Evolutionary conservation across 1,284 basidiomycete genomes (phyloP), one percentile per base, ranked within the genome.

Genomic region (Earliella scabrosa): DNA sequence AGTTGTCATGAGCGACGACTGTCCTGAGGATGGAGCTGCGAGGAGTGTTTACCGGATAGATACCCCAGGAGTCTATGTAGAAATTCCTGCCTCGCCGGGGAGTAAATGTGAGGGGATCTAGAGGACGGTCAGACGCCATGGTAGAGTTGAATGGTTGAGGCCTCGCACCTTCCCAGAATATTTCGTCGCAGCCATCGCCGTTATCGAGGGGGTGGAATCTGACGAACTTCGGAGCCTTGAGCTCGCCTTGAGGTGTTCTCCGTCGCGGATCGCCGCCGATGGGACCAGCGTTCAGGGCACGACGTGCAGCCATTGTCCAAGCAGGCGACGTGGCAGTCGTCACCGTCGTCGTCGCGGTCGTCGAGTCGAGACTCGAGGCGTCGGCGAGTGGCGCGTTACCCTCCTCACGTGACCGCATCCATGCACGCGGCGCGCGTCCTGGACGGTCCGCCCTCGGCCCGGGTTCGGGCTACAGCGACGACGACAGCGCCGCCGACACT

Each of bases 221-320:
- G 20, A 62, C 57, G 36, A 54, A 59, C 36, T 57, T 48, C 2
- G 60, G 54, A 13, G 48, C 38, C 21, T 52, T 54, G 21, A 54
- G 49, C 24, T 38, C 41, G 13, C 34, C 54, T 24, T 16, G 21
- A 20, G 49, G 54, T 7, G 54, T 56, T 8, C 9, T 32, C 3
- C 54, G 48, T 13, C 46, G 40, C 16, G 40, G 46, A 16, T 54
- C 53, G 27, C 18, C 36, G 18, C 18, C 18, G 36, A n/a, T 31
- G 29, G 6, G 6, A 13, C 29, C 29, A 31, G 29, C 6, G 7
- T 13, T 31, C 13, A 6, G 29, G 7, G 29, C 13, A 7, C 29
- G 6, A 13, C 29, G 29, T 13, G 29, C 29, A 13, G 7, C 18
- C 36, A 38, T 38, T 38, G 16, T 38, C 16, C 4, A 8, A 8